A percentile compares a stretch with the other conserved stretches of the same genome.
phyloP scores from a whole-genome alignment of 2,329 filamentous ascomycete genomes.

The Neofusicoccum cordaticola region DNA sequence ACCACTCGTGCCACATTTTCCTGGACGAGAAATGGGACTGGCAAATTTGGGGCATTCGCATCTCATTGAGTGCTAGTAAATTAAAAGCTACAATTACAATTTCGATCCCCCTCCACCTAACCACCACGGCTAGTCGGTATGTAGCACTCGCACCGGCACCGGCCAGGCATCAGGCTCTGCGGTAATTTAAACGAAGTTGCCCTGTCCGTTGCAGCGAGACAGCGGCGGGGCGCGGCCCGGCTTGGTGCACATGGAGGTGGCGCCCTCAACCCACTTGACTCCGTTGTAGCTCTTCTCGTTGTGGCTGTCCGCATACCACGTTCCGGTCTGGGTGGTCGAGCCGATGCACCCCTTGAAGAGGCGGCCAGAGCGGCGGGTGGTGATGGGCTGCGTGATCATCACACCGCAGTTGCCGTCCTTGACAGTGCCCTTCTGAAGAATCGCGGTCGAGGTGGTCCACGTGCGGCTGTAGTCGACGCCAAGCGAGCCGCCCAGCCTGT shows the following conservation, averaged over 20 bases:
- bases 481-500: conserved; percentile 26
- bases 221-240: conserved; percentile 19
- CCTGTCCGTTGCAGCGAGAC: conserved; percentile 20
- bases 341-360: conserved; percentile 21
- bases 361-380: conserved; percentile 23
- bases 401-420: not conserved
- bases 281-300: conserved; percentile 19
- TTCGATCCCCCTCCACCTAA: too few relatives aligned
- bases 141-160: too few relatives aligned
- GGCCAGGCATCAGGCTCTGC: too few relatives aligned
- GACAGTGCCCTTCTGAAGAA: not conserved
- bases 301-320: conserved; percentile 23
- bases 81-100: too few relatives aligned
- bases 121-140: too few relatives aligned
- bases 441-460: conserved; percentile 24
- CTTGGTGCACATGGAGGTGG: conserved; percentile 22
- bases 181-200: conserved; percentile 13
- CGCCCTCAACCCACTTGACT: conserved; percentile 20
- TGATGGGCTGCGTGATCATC: conserved; percentile 17
- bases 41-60: too few relatives aligned
- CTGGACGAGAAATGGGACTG: too few relatives aligned
- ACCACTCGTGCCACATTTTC: too few relatives aligned
- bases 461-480: conserved; percentile 28
- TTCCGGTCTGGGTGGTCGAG: conserved; percentile 18
- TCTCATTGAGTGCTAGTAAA: too few relatives aligned